Base-by-base conservation (phyloP, 495 filamentous ascomycete genomes). In the Aspergillus bridgeri region DNA sequence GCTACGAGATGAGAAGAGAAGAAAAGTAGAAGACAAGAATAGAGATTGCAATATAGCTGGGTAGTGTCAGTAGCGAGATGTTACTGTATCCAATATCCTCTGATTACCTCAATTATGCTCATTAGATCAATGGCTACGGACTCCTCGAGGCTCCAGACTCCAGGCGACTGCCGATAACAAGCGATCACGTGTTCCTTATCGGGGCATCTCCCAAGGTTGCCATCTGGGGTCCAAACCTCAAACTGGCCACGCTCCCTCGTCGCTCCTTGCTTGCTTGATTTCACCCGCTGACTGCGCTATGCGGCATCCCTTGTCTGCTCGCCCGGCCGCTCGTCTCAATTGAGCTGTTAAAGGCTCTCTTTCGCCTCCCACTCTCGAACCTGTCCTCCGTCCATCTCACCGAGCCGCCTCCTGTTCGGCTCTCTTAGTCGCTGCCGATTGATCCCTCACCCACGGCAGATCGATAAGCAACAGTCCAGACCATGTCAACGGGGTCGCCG, bases 401-500 rank as follows among this genome's bases (percentile, higher is more conserved):
- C 46, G 55, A 29, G 53, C 47, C 46, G 21, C 48, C 25, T 24
- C 54, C 54, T 51, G 42, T 22, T 46, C 42, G 15, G 17, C 17
- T 52, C 48, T 22, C 27, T 38, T 21, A 19, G 49, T 42, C 49
- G 49, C 49, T 20, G 49, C 45, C 45, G 19, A 47, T 2, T 38
- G 11, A 21, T 19, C 18, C n/a, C 50, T 42, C 33, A 27, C 5
- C 19, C 24, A 52, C 5, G 29, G 22, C 21, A 33, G 21, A 15
- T 52, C 29, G 27, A 43, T 22, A 33, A 47, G 29, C 20, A 46
- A 33, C 24, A 20, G n/a, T 44, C 46, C n/a, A 58, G 59, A 74
- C 24, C 54, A 79, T 79, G 76, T 75, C 73, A 51, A 69, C 68
- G 60, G 72, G 71, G 63, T 54, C 64, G 51, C 59, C 69, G 58